Conservation (phyloP, 176 grass and related monocot genomes). For the Eleusine coracana region DNA sequence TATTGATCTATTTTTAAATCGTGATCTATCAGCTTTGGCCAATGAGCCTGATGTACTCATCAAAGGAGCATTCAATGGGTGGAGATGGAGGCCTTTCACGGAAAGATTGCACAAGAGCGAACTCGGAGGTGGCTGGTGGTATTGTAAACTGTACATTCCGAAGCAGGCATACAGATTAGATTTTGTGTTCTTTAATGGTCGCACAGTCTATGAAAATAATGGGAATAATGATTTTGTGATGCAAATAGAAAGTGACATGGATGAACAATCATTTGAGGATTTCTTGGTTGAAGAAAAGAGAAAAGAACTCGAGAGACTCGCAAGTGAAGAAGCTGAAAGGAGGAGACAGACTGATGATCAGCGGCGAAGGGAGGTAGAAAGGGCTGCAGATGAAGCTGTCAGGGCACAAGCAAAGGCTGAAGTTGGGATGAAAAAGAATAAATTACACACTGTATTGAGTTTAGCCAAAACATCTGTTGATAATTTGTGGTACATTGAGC, state of each 20-base stretch:
- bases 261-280: conserved; percentile 70
- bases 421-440: conserved; percentile 58
- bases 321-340: conserved; percentile 75
- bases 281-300: conserved; percentile 76
- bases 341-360: conserved; percentile 57
- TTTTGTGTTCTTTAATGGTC: conserved; percentile 88
- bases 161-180: conserved; percentile 83
- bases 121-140: conserved; percentile 76
- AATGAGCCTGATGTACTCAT: conserved; percentile 72
- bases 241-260: conserved; percentile 71
- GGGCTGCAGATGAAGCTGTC: conserved; percentile 51
- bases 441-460: conserved; percentile 42
- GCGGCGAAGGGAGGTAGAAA: conserved; percentile 55
- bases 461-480: conserved; percentile 43
- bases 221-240: conserved; percentile 64
- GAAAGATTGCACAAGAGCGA: conserved; percentile 81
- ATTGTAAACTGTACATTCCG: conserved; percentile 77
- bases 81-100: conserved; percentile 80
- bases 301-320: conserved; percentile 66
- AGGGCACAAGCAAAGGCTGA: conserved; percentile 67
- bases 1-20: conserved; percentile 72
- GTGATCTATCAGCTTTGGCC: conserved; percentile 60
- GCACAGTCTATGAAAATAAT: conserved; percentile 79
- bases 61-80: conserved; percentile 87
- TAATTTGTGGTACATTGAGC: conserved; percentile 75